These are phyloP conservation scores for Phytophthora agathidicida DNA, from an alignment of 352 stramenopile species.

Conservation along the genomic window DNA sequence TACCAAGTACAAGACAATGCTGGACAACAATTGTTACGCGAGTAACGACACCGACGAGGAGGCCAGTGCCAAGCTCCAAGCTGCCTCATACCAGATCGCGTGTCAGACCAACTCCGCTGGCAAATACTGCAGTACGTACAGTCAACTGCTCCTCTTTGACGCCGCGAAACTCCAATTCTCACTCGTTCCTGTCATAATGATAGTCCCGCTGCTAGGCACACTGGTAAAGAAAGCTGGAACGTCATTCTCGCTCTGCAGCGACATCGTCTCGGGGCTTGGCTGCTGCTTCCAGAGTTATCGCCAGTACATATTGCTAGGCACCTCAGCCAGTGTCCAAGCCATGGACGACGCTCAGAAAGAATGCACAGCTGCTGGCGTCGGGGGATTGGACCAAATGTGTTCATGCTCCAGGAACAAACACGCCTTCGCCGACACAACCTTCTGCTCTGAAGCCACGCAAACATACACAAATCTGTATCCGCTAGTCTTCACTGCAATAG, in stretches of 20 bases:
- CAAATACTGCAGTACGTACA: conserved; percentile 78
- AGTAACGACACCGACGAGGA: conserved; percentile 59
- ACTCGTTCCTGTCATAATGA: not conserved
- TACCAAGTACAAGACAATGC: conserved; percentile 66
- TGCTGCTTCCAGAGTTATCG: conserved; percentile 88
- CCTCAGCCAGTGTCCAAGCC: conserved; percentile 44
- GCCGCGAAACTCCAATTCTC: not conserved
- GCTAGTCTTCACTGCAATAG: no score
- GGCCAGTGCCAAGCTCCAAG: conserved; percentile 60
- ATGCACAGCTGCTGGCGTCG: conserved; percentile 49
- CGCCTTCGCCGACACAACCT: conserved; percentile 55
- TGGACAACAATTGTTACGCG: conserved; percentile 72
- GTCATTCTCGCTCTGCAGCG: conserved; percentile 63
- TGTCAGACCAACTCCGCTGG: conserved; percentile 58
- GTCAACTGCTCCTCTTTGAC: not conserved
- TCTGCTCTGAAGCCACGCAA: no score
- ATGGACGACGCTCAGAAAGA: conserved; percentile 57
- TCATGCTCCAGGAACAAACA: conserved; percentile 68
- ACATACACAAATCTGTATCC: no score
- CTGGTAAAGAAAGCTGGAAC: conserved; percentile 57
- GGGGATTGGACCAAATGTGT: conserved; percentile 50
- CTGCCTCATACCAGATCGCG: conserved; percentile 71
- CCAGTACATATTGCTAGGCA: conserved; percentile 76
- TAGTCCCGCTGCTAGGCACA: conserved; percentile 64
- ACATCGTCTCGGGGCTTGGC: conserved; percentile 75